Conservation (phyloP, 345 rosid species). For the Psidium guajava region DNA sequence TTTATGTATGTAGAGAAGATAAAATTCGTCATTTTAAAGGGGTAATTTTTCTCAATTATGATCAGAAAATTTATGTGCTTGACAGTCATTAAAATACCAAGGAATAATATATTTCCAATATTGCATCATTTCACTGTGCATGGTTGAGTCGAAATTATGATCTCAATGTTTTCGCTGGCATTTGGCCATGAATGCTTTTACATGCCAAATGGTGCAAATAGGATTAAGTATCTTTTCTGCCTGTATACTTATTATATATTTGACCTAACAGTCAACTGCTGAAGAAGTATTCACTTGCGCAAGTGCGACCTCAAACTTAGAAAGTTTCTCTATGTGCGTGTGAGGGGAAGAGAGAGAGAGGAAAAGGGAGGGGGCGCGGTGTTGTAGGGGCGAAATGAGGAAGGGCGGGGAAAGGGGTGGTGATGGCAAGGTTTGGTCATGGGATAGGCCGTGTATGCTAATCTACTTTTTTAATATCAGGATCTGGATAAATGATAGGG, state of each 20-base stretch:
- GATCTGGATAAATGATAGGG: background rate
- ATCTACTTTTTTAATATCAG: background rate
- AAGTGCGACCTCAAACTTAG: background rate
- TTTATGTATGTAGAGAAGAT: background rate
- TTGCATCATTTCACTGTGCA: background rate
- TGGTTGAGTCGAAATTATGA: background rate
- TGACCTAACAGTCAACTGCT: background rate
- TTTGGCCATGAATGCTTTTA: background rate
- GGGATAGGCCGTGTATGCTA: background rate
- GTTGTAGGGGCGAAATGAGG: background rate
- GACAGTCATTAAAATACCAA: background rate
- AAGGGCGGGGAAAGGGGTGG: background rate
- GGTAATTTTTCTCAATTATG: background rate
- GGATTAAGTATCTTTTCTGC: background rate
- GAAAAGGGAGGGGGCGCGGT: too few species aligned
- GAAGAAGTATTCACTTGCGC: background rate
- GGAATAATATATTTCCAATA: background rate
- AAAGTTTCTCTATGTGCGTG: background rate
- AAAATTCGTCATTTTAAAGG: background rate
- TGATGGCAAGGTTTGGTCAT: background rate
- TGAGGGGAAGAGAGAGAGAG: background rate
- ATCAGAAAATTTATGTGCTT: background rate
- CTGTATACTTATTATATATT: background rate
- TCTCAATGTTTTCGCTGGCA: background rate
- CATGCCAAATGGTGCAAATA: background rate